These are phyloP conservation scores for Boletus rubropictus DNA, from an alignment of 768 basidiomycete genomes.

Conservation along the genomic window DNA sequence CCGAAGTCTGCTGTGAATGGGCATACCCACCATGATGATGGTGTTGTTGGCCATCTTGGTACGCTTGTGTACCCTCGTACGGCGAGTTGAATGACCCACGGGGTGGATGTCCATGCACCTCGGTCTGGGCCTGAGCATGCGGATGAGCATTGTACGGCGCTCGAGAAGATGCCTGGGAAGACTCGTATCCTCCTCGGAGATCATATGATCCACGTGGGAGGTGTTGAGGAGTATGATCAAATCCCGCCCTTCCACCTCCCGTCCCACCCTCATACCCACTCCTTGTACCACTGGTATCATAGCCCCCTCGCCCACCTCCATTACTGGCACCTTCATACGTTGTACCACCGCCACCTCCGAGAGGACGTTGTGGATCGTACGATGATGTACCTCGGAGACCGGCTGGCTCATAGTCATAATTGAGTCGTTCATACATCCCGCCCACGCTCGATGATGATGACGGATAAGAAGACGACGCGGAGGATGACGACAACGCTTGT, in stretches of 20 bases:
- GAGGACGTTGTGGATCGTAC: slow-evolving; percentile 20
- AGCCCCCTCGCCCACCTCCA: slow-evolving; percentile 16
- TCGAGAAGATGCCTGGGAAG: slow-evolving; percentile 21
- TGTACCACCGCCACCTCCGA: slow-evolving; percentile 4
- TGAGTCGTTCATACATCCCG: slow-evolving; percentile 20
- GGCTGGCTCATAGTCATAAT: slow-evolving; percentile 18
- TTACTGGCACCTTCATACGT: slow-evolving; percentile 14
- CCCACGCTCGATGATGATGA: slow-evolving; percentile 13
- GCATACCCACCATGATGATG: slow-evolving; percentile 18
- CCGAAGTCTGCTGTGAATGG: slow-evolving; percentile 18
- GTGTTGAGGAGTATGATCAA: slow-evolving; percentile 26
- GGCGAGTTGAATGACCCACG: slow-evolving; percentile 18
- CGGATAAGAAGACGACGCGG: slow-evolving; percentile 14
- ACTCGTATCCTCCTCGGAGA: slow-evolving; percentile 21
- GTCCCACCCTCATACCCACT: slow-evolving; percentile 19
- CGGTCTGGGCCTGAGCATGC: slow-evolving; percentile 15
- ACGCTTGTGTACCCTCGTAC: slow-evolving; percentile 26
- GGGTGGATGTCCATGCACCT: slow-evolving; percentile 16
- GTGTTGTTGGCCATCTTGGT: slow-evolving; percentile 24
- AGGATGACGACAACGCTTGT: slow-evolving; percentile 13
- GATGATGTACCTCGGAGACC: slow-evolving; percentile 13
- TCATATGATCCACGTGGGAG: slow-evolving; percentile 25
- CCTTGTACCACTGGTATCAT: slow-evolving; percentile 16
- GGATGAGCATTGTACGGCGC: slow-evolving; percentile 14
- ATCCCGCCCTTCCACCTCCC: slow-evolving; percentile 13